phyloP scores from a whole-genome alignment of 1,284 basidiomycete species.

The Marasmius fiardii region DNA sequence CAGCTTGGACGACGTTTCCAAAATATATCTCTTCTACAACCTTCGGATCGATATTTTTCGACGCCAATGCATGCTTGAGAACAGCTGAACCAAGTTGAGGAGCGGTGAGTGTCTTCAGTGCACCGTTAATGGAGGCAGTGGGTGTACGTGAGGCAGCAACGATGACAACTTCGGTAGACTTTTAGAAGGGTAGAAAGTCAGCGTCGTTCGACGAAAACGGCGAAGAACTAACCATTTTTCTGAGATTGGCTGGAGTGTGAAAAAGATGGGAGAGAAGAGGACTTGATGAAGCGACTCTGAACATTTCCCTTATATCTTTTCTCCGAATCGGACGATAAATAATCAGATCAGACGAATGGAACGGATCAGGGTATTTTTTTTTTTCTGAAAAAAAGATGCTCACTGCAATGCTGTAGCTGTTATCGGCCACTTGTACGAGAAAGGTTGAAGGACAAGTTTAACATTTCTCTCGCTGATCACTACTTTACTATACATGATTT shows the following conservation, averaged over 20 bases:
- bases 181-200: slow-evolving; percentile 23
- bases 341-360: slow-evolving; percentile 1
- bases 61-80: slow-evolving; percentile 86
- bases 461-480: too few species aligned
- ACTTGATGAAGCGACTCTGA: slow-evolving; percentile 32
- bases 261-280: slow-evolving; percentile 28
- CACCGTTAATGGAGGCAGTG: slow-evolving; percentile 90
- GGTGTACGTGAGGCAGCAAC: slow-evolving; percentile 94
- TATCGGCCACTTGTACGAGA: too few species aligned
- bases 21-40: slow-evolving; percentile 94
- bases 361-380: background rate
- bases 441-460: too few species aligned
- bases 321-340: slow-evolving; percentile 25
- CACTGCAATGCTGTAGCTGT: too few species aligned
- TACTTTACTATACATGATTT: too few species aligned
- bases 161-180: slow-evolving; percentile 86
- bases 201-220: slow-evolving; percentile 12
- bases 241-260: slow-evolving; percentile 19
- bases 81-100: slow-evolving; percentile 88
- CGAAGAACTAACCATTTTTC: slow-evolving; percentile 42
- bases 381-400: background rate
- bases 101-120: slow-evolving; percentile 86
- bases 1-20: slow-evolving; percentile 96
- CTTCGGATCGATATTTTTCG: slow-evolving; percentile 77
- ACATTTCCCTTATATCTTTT: slow-evolving; percentile 30